phyloP scores from a whole-genome alignment of 192 early-diverging fungal species.

The Coemansia sp. region DNA sequence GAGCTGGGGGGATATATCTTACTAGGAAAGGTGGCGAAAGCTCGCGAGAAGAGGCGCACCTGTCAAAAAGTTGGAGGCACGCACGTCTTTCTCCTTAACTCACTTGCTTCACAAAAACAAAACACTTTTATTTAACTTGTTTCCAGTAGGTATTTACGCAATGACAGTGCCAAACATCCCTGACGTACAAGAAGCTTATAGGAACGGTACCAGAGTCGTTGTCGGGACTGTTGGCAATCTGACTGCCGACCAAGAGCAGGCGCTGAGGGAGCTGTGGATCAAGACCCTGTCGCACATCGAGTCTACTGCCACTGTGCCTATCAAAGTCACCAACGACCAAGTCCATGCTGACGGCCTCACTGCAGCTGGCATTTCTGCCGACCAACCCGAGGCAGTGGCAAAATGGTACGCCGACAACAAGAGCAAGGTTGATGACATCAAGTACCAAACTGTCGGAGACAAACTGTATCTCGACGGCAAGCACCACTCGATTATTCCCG shows the following conservation, averaged over 20 bases:
- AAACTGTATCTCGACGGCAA: slow-evolving; percentile 39
- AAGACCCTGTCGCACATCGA: slow-evolving; percentile 34
- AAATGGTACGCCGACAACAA: slow-evolving; percentile 42
- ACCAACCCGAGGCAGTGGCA: slow-evolving; percentile 10
- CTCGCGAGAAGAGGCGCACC: slow-evolving; percentile 21
- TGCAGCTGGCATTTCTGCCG: slow-evolving; percentile 2
- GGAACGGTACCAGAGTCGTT: slow-evolving; percentile 13
- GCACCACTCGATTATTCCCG: slow-evolving; percentile 19
- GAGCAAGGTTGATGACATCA: slow-evolving; percentile 10
- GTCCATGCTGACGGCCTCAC: slow-evolving; percentile 6
- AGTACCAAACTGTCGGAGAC: slow-evolving; percentile 32
- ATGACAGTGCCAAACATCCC: slow-evolving; percentile 23
- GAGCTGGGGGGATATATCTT: background rate
- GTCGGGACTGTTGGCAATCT: slow-evolving; percentile 31
- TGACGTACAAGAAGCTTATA: slow-evolving; percentile 24
- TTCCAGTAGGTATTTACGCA: background rate
- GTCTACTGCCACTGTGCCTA: slow-evolving; percentile 20
- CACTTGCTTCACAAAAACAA: background rate
- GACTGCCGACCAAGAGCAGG: slow-evolving; percentile 24
- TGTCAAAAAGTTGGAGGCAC: background rate
- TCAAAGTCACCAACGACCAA: slow-evolving; percentile 27
- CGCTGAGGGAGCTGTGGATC: slow-evolving; percentile 41
- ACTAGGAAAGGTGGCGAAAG: background rate
- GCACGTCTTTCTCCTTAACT: background rate
- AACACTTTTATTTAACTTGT: background rate